These are phyloP conservation scores for Fabrea salina DNA, from an alignment of 169 alveolate species.

Conservation along the genomic window DNA sequence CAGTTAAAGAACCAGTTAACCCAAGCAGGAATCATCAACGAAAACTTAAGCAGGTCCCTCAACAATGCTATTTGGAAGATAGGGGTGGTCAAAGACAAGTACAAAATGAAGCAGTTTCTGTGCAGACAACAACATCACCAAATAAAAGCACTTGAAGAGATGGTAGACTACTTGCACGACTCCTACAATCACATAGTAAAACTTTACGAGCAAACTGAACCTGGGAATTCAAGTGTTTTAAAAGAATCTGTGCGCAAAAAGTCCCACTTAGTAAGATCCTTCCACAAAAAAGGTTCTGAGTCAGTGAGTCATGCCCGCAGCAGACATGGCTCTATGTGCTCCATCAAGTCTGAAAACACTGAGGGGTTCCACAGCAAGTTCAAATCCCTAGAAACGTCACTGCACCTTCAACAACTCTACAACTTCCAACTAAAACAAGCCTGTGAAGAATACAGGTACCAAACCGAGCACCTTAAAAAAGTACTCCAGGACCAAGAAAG, in stretches of 20 bases:
- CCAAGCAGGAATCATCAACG: conserved; percentile 16
- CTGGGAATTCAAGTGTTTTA: no score
- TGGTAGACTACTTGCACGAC: conserved; percentile 10
- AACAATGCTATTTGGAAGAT: not conserved
- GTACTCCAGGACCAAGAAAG: not conserved
- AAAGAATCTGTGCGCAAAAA: no score
- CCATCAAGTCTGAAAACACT: no score
- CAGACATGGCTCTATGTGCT: no score
- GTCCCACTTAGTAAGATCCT: no score
- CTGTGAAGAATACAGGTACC: not conserved
- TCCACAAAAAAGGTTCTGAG: no score
- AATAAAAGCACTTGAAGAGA: conserved; percentile 11
- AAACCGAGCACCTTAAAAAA: no score
- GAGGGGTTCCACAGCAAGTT: no score
- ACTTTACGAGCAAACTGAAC: not conserved
- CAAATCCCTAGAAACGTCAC: not conserved
- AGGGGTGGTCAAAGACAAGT: not conserved
- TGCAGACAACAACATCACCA: conserved; percentile 15
- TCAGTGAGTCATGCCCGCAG: no score
- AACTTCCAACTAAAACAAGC: not conserved
- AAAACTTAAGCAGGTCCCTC: not conserved
- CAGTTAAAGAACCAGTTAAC: not conserved
- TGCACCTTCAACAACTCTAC: not conserved
- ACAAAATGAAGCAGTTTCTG: not conserved
- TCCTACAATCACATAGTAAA: conserved; percentile 1